Evolutionary conservation across 2,329 filamentous ascomycete genomes (phyloP).

Genomic region (Phialophora macrospora): DNA sequence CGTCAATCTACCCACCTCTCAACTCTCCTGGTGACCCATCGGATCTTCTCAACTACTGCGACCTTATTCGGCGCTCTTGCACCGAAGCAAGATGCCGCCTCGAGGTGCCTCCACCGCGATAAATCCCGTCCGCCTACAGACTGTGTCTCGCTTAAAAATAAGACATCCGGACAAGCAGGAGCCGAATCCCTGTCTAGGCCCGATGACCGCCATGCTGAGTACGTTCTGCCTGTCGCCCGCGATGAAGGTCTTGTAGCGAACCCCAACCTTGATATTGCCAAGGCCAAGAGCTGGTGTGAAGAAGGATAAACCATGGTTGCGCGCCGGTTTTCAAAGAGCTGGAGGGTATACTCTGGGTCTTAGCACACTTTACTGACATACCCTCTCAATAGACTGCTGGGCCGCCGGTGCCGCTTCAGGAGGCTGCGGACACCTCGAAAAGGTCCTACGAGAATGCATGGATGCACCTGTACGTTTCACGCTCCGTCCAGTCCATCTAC

Average conservation of each 20-base stretch:
- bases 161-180: conserved; percentile 66
- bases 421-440: conserved; percentile 64
- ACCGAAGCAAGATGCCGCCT: conserved; percentile 47
- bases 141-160: conserved; percentile 63
- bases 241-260: not conserved
- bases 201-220: conserved; percentile 72
- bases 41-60: not conserved
- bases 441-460: conserved; percentile 72
- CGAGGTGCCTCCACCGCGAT: conserved; percentile 52
- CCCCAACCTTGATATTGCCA: not conserved
- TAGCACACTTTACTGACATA: conserved; percentile 23
- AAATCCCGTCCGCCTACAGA: conserved; percentile 54
- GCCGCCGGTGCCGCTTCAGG: conserved; percentile 49
- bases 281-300: not conserved
- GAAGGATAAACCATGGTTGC: not conserved
- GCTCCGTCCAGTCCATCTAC: no score
- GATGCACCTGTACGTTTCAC: conserved; percentile 69
- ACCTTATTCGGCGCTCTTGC: not conserved
- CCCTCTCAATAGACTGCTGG: conserved; percentile 50
- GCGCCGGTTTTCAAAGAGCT: not conserved
- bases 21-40: not conserved
- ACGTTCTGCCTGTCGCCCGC: conserved; percentile 42
- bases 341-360: not conserved
- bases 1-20: not conserved
- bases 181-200: conserved; percentile 66